Conservation (phyloP, 2,329 filamentous ascomycete species). For the Neofusicoccum cordaticola region DNA sequence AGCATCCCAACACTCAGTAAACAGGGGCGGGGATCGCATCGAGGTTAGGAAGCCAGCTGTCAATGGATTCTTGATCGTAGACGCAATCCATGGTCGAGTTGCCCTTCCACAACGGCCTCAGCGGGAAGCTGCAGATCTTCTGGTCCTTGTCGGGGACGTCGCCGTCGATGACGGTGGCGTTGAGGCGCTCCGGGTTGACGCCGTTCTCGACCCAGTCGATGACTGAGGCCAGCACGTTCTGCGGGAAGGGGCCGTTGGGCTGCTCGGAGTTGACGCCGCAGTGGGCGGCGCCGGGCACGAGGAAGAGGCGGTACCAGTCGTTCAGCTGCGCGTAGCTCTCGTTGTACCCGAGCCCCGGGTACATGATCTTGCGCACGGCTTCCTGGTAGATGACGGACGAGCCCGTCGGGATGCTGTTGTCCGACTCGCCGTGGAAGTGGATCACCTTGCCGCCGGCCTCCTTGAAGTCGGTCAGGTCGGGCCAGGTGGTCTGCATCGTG, state of each 20-base stretch:
- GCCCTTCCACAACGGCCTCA: conserved; percentile 41
- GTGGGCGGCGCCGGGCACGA: conserved; percentile 54
- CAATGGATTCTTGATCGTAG: conserved; percentile 37
- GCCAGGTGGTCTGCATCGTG: conserved; percentile 52
- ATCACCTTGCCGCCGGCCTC: conserved; percentile 54
- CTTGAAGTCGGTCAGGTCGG: conserved; percentile 53
- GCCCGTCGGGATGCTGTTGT: conserved; percentile 52
- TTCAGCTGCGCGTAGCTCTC: conserved; percentile 42
- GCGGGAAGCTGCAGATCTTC: conserved; percentile 44
- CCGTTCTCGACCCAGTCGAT: conserved; percentile 55
- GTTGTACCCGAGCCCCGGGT: conserved; percentile 39
- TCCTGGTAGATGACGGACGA: conserved; percentile 57
- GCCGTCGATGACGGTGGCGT: conserved; percentile 35
- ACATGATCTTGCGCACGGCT: conserved; percentile 53
- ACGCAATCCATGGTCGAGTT: conserved; percentile 39
- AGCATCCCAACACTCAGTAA: conserved; percentile 26
- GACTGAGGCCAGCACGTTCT: conserved; percentile 46
- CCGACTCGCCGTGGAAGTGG: conserved; percentile 57
- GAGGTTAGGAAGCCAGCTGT: conserved; percentile 42
- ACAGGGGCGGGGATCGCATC: conserved; percentile 40
- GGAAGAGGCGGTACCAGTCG: conserved; percentile 56
- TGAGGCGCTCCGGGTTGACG: conserved; percentile 44
- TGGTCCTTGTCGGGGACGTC: conserved; percentile 33
- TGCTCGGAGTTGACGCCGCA: conserved; percentile 32
- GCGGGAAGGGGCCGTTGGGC: conserved; percentile 37